Base-by-base conservation (phyloP, 1,284 basidiomycete genomes). In the Fomes fomentarius region DNA sequence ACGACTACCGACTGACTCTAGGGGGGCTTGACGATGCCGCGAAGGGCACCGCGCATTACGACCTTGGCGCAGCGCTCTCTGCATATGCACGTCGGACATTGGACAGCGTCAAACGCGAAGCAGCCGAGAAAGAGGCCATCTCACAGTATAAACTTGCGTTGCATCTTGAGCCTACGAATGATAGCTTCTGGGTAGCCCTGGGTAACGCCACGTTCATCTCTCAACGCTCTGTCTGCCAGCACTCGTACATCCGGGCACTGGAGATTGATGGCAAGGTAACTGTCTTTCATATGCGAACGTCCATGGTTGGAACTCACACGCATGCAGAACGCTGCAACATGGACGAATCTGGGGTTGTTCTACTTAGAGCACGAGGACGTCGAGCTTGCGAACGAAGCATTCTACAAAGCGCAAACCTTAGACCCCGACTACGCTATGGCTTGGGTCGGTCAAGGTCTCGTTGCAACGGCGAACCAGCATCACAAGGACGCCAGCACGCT, bases 361-460 rank as follows among this genome's bases (percentile, higher is more conserved):
- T 99, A 96, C 69, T 78, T 96, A n/a, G 74, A 88, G 50, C 80
- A 96, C 61, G 78, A 82, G 25, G 96, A 99, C 69, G 65, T 80
- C 0, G 90, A 94, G 54, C 76, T 99, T 28, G 94, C 96, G 0
- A 91, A 91, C 61, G 87, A 96, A 67, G 87, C 91, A 1, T 86
- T 99, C 64, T 82, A 89, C 63, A 88, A 88, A 59, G 93, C 96
- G 14, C 96, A 98, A 69, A 89, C 89, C 11, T 78, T 96, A 19
- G 94, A 98, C 74, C 94, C 97, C 2, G 96, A 98, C 65, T 91
- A 88, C 72, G 82, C 90, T 0, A 70, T 87, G 25, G 88, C 94
- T n/a, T 99, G 97, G 97, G 81, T 97, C 14, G 97, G 96, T 0
- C 95, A 96, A 69, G 94, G 89, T 5, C 72, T 97, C 37, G 78